Evolutionary conservation across 2,329 filamentous ascomycete genomes (phyloP), one percentile per base, ranked within the genome.

Genomic region (Ophiocordyceps camponoti-saundersi): DNA sequence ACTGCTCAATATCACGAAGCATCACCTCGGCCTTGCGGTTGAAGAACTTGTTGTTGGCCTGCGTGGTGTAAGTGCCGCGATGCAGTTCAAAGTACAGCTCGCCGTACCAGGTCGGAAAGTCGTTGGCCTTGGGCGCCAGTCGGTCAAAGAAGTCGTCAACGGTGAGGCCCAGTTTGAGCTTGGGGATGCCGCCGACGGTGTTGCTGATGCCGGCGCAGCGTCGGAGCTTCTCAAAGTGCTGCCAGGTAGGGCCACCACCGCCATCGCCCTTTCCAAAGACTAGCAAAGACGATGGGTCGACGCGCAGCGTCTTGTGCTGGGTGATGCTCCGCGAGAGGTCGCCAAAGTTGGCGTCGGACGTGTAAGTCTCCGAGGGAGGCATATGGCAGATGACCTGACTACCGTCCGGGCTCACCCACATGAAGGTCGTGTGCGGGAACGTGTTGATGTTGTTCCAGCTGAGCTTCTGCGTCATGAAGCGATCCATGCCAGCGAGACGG

Each of bases 401-500:
- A 48, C 92, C 90, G 61, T 98, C 92, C 15, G 95, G 77, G 13
- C 88, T 79, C 30, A 98, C 89, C 92, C 92, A 98, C 64, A 95
- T 95, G 72, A 98, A 98, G 0, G 92, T 96, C 6, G 92, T 96
- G 60, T 96, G 92, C 0, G 92, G 92, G 67, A 96, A 98, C 59
- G 85, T 94, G 68, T 96, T 96, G 73, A 96, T 96, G 62, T 96
- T 96, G 70, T 96, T 96, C 92, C 92, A 98, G 70, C 90, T 96
- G 49, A 98, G 72, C 68, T 98, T 98, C 64, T 98, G 92, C 0
- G 92, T 98, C 58, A 98, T 83, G 70, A 98, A 98, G 32, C 90
- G 79, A 48, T 78, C 85, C 92, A 98, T 96, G 20, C 88, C 90
- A n/a, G 92, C 85, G 26, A 95, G 70, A 3, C 90, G 83, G 60